phyloP scores from a whole-genome alignment of 2,329 filamentous ascomycete genomes.

The Pseudocercospora pini-densiflorae region DNA sequence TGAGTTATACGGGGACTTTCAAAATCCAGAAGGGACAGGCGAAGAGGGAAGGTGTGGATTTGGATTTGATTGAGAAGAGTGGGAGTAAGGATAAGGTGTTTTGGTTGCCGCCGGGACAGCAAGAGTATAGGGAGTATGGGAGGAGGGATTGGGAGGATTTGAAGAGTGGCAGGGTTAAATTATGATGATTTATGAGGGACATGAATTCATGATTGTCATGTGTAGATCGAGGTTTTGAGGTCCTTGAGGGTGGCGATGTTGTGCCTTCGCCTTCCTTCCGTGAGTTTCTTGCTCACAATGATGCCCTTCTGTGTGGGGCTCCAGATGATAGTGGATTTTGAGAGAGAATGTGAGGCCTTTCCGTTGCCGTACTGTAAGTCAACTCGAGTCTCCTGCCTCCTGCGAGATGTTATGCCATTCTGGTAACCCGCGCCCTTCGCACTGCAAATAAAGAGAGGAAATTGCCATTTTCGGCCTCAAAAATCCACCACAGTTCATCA shows the following conservation, averaged over 20 bases:
- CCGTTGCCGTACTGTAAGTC: no score
- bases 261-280: neutral
- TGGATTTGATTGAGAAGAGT: slow-evolving; percentile 56
- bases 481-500: no score
- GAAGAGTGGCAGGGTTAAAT: slow-evolving; percentile 70
- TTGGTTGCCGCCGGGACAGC: slow-evolving; percentile 66
- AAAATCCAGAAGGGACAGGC: slow-evolving; percentile 83
- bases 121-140: slow-evolving; percentile 67
- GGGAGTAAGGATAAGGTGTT: slow-evolving; percentile 57
- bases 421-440: no score
- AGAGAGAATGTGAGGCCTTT: no score
- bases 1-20: slow-evolving; percentile 77
- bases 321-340: no score
- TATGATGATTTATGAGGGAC: slow-evolving; percentile 41
- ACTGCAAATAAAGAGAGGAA: no score
- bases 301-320: no score
- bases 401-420: no score
- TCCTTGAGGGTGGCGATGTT: no score
- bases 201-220: neutral
- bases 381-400: no score
- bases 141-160: slow-evolving; percentile 70
- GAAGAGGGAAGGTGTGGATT: slow-evolving; percentile 73
- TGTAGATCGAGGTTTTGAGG: neutral
- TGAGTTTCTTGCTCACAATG: neutral
- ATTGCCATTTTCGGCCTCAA: no score